Evolutionary conservation across 345 rosid species (phyloP), one percentile per base, ranked within the genome.

Genomic region (Excoecaria agallocha): DNA sequence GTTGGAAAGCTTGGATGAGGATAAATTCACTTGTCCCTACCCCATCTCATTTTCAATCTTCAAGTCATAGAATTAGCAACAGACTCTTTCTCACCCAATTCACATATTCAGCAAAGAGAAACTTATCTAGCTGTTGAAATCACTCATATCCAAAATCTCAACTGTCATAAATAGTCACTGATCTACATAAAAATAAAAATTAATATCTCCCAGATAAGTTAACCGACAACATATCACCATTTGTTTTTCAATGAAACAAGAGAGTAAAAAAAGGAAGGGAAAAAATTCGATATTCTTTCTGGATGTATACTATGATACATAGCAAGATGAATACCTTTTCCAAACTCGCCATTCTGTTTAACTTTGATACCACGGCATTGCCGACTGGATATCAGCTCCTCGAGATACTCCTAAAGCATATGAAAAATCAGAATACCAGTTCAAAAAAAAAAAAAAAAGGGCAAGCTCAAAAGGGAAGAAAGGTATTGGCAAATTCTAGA

Each of bases 391-490:
- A 86, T 39, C 61, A 92, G 92, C 83, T 81, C 82, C 24, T 89
- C 84, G n/a, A 87, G 92, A 68, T 94, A 92, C 76, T 89, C 97
- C 98, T 94, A 83, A 66, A 64, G 59, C 49, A 59, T 24, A 2
- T 3, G 13, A 9, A 12, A 19, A 54, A 17, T 49, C 3, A 37
- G 8, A 50, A 74, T 30, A 3, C 15, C 19, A 54, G 1, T 73
- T 37, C 39, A 24, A 12, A 8, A 12, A 0, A 6, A 39, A 12
- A n/a, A n/a, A 17, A 8, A 64, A 19, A 19, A n/a, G 22, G 6
- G 7, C 8, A 12, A 57, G 15, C 24, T n/a, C 8, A 11, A 6
- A 55, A 7, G 15, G 12, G 19, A 52, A 19, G 3, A 52, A 4
- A 52, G 12, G 19, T 15, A 52, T 15, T 15, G 1, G 57, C 20